Percentiles rank a stretch among this genome's conserved stretches.
Conservation (phyloP, 1,284 basidiomycete species). For the Volvariella volvacea region DNA sequence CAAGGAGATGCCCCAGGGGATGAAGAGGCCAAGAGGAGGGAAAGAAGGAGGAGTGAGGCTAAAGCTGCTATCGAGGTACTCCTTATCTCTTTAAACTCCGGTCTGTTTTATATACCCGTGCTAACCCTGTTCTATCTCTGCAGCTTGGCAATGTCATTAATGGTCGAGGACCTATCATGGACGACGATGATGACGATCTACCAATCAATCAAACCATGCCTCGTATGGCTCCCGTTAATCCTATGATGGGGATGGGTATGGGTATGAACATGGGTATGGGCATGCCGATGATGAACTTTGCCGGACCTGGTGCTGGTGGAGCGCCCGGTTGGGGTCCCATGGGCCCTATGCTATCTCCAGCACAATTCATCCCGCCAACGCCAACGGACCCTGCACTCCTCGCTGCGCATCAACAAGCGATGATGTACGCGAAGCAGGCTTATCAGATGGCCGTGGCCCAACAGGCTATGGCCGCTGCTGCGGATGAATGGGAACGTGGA, state of each 20-base stretch:
- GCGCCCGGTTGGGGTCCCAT: conserved; percentile 6
- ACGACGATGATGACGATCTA: conserved; percentile 46
- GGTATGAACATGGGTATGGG: conserved; percentile 20
- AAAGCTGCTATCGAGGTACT: conserved; percentile 74
- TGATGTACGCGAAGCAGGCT: conserved; percentile 76
- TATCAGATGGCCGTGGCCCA: conserved; percentile 82
- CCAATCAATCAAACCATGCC: conserved; percentile 34
- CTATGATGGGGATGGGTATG: conserved; percentile 40
- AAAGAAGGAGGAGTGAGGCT: conserved; percentile 67
- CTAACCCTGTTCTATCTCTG: neutral
- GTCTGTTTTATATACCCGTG: conserved; percentile 3
- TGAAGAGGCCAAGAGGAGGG: conserved; percentile 47
- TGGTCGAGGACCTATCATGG: conserved; percentile 54
- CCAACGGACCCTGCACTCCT: conserved; percentile 48
- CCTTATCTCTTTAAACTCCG: conserved; percentile 12
- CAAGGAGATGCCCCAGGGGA: conserved; percentile 20
- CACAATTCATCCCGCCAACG: conserved; percentile 42
- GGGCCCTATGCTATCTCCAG: conserved; percentile 28
- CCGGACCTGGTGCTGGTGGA: conserved; percentile 11
- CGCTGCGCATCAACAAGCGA: conserved; percentile 74
- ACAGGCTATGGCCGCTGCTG: conserved; percentile 76
- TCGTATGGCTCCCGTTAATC: conserved; percentile 37
- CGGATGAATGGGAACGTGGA: conserved; percentile 79
- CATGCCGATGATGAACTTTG: conserved; percentile 15
- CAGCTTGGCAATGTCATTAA: conserved; percentile 79